A percentile compares a stretch with the other conserved stretches of the same genome.
Conservation (phyloP, 2,329 filamentous ascomycete genomes). For the Aureobasidium sp. region DNA sequence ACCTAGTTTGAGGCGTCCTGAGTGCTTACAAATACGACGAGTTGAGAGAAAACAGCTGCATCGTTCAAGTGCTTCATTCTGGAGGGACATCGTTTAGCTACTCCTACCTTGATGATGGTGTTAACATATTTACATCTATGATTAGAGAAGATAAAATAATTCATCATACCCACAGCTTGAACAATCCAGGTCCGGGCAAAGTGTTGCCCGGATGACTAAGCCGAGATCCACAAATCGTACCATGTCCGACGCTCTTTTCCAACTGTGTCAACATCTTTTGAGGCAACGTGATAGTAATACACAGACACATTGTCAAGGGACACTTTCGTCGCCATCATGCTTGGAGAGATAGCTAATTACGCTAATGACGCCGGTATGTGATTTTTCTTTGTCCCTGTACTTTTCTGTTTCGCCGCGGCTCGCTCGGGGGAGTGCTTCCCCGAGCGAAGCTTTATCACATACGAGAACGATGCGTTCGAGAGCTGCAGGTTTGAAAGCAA, state of each 20-base stretch:
- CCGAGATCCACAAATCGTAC: not conserved
- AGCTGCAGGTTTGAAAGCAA: not conserved
- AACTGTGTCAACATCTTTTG: constrained; percentile 1
- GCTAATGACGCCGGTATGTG: constrained; percentile 11
- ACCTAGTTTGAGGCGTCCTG: not conserved
- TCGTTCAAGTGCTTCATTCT: no score
- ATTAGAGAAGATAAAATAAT: no score
- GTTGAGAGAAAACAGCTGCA: not conserved
- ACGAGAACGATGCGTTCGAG: not conserved
- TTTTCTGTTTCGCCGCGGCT: not conserved
- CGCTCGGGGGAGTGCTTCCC: not conserved
- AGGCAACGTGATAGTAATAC: not conserved
- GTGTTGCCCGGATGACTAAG: not conserved
- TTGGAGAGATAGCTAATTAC: constrained; percentile 3
- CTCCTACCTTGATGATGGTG: no score
- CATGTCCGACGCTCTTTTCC: not conserved
- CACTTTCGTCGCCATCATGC: not conserved
- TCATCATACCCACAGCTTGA: no score
- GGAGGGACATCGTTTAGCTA: no score
- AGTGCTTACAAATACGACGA: not conserved
- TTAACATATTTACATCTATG: no score
- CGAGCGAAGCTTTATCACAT: not conserved
- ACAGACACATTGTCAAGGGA: no score
- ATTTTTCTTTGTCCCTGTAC: not conserved
- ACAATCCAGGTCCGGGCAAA: not conserved